Evolutionary conservation across 1,284 basidiomycete species (phyloP).

Genomic region (Microbotryomycetes sp.): DNA sequence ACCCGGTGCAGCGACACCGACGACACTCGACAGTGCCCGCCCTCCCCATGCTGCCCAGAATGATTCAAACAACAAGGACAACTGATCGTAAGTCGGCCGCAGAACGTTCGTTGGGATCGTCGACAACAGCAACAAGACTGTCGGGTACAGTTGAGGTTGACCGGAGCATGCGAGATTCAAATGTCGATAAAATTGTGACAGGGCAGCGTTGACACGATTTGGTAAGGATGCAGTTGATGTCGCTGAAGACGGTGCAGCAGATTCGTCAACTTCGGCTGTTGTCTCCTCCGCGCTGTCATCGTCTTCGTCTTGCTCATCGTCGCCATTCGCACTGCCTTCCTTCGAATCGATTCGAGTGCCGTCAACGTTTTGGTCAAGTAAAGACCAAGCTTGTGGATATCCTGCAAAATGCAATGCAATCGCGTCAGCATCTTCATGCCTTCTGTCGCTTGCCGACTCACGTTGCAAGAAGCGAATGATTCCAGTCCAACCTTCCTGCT

Average conservation of each 20-base stretch:
- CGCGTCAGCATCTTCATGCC: neutral
- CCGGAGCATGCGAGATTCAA: conserved; percentile 66
- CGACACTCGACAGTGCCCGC: conserved; percentile 55
- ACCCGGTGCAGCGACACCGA: conserved; percentile 47
- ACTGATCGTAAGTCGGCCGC: conserved; percentile 41
- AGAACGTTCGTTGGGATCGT: conserved; percentile 58
- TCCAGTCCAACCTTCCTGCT: conserved; percentile 30
- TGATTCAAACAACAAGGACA: conserved; percentile 55
- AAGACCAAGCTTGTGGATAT: conserved; percentile 39
- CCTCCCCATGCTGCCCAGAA: conserved; percentile 71
- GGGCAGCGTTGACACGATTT: neutral
- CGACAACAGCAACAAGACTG: conserved; percentile 66
- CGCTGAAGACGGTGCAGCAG: neutral
- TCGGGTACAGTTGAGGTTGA: conserved; percentile 68
- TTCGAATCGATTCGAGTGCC: neutral
- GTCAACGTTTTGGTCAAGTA: conserved; percentile 16
- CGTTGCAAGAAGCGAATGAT: conserved; percentile 24
- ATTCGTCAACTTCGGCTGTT: neutral
- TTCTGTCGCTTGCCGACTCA: no score
- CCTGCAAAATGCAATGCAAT: neutral
- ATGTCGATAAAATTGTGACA: conserved; percentile 45
- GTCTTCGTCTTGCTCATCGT: neutral
- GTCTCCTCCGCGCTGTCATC: conserved; percentile 3
- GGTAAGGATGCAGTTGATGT: neutral
- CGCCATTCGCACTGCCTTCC: neutral